Base-by-base conservation (phyloP, 148 eudicot genomes). In the Pharnaceum exiguum region DNA sequence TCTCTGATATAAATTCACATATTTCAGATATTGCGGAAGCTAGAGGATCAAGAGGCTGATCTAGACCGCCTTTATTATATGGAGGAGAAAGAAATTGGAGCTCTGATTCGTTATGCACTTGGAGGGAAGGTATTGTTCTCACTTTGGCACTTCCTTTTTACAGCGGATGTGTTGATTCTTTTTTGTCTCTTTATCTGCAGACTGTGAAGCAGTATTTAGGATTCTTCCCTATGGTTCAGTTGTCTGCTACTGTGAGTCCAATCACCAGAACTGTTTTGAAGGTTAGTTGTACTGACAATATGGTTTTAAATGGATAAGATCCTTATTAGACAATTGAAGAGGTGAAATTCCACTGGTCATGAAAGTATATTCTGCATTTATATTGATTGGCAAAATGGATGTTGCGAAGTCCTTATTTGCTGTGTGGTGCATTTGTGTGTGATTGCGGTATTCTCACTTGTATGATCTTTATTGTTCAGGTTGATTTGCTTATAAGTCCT, bases 201-300 rank as follows among this genome's bases (percentile, higher is more conserved):
- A 51, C 71, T 64, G 91, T 94, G 55, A 89, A 89, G 78, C 96
- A 94, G 74, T 78, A 75, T 69, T 55, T 94, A 68, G 88, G 86
- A 43, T 71, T 57, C 58, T 89, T 94, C 49, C 99, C 99, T 8
- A 81, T 74, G 50, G 72, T 94, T 49, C 86, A 79, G 56, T 78
- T 94, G 74, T 81, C 90, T 69, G 99, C 96, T 62, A 83, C 91
- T 64, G 82, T 94, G 63, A 94, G 99, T 76, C 99, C 99, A 47
- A 94, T 94, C 71, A 94, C 99, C 39, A 89, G 99, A 77, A 94
- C 99, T 39, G 99, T 94, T 60, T 77, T 94, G 42, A 94, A 94
- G 99, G 97, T 90, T 72, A 68, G 36, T 65, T 12, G 17, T 23
- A 30, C 28, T 27, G 28, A 24, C 22, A 45, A 16, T 57, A 44